Conservation (phyloP, 805 yeast genomes). For the Jamesozyma jinghongensis region DNA sequence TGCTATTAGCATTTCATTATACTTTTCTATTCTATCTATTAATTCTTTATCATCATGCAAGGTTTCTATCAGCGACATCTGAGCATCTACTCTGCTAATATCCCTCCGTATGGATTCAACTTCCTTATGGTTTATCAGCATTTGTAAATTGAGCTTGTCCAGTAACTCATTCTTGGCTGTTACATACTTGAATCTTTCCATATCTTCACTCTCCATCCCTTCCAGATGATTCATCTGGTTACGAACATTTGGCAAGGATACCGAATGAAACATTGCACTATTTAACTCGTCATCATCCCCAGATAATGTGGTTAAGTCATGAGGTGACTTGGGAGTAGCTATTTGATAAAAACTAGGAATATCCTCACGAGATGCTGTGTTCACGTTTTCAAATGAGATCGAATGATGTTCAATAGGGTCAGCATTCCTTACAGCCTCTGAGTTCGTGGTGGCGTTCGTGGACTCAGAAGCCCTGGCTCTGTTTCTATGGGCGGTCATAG, state of each 20-base stretch:
- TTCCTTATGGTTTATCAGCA: conserved; percentile 52
- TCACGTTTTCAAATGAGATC: background rate
- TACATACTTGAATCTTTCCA: conserved; percentile 23
- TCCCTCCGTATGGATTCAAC: conserved; percentile 42
- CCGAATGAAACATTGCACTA: background rate
- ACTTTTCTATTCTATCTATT: conserved; percentile 15
- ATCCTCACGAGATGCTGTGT: background rate
- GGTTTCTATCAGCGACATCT: conserved; percentile 43
- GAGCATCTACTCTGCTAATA: conserved; percentile 48
- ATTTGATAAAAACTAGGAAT: conserved; percentile 29
- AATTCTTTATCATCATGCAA: conserved; percentile 30
- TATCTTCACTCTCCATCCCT: conserved; percentile 22
- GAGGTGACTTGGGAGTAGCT: conserved; percentile 38
- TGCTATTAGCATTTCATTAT: conserved; percentile 10
- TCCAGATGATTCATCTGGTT: background rate
- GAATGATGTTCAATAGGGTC: no score
- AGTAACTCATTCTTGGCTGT: conserved; percentile 29
- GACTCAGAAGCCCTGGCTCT: no score
- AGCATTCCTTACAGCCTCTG: no score
- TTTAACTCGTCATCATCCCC: conserved; percentile 13
- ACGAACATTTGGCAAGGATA: background rate
- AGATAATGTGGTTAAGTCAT: conserved; percentile 27
- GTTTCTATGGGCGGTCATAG: no score
- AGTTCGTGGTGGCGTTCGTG: background rate
- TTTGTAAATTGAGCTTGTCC: conserved; percentile 51